Base-by-base conservation (phyloP, 1,284 basidiomycete species). In the Heterobasidion parviporum region DNA sequence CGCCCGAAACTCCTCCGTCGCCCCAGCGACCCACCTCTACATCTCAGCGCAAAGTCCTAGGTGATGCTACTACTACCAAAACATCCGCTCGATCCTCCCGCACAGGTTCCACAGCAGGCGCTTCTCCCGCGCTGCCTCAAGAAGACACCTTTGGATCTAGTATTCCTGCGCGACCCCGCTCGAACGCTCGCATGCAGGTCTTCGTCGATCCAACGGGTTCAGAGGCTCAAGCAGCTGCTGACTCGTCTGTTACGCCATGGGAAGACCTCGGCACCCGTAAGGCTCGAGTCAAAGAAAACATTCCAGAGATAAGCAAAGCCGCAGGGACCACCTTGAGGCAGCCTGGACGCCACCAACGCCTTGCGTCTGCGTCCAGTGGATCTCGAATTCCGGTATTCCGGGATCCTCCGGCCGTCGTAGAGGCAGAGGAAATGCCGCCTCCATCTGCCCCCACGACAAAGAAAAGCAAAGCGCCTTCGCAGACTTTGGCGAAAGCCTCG, bases 211-310 rank as follows among this genome's bases (percentile, higher is more conserved):
- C 85, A 9, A 71, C 76, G 2, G 83, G 80, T 33, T 68, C 72
- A 50, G 76, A 74, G 54, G 68, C 74, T 5, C 70, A 74, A 52
- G 70, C 74, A 10, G 74, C 71, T 18, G 74, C 74, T n/a, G 57
- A 59, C 9, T 63, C 67, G 34, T 61, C 69, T 35, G 64, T 67
- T 3, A 77, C 79, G 55, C 70, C 78, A 6, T 90, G 83, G 78
- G 77, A 80, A 20, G 87, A 89, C 57, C 67, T 90, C 1, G 88
- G 86, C 16, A 83, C 86, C 57, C 84, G 87, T 62, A 85, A 85
- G 65, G 76, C 82, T 9, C 78, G 87, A 53, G 73, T 87, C 57
- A 90, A 89, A 62, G 88, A 90, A 71, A 90, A 90, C 61, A 71
- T 81, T 2, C 80, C 79, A 6, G 84, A 85, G 66, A 77, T 80